Evolutionary conservation across 176 grass and related monocot genomes (phyloP).

Genomic region (Ampelocalamus luodianensis): DNA sequence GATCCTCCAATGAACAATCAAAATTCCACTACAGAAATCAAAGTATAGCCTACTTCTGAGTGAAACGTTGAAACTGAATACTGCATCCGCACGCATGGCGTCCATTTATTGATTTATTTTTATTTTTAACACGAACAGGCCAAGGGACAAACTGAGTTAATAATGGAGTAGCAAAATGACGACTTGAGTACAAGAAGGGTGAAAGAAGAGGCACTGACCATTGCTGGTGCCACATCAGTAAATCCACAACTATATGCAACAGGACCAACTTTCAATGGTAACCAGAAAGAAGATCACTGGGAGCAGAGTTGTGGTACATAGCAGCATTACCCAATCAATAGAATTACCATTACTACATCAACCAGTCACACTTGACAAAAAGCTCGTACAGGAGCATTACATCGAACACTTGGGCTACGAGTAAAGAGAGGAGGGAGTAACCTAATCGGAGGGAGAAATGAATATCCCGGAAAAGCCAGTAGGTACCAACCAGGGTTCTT

Average conservation of each 20-base stretch:
- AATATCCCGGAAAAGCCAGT: not conserved
- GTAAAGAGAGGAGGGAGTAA: not conserved
- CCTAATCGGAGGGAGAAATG: not conserved
- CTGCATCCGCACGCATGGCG: not conserved
- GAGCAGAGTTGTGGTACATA: not conserved
- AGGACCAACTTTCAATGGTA: not conserved
- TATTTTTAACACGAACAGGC: not conserved
- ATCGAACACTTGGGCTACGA: conserved; percentile 26
- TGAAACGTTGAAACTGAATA: not conserved
- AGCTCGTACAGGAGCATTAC: not conserved
- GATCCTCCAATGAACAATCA: not conserved
- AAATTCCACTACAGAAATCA: not conserved
- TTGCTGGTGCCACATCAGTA: not conserved
- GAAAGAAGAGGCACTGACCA: not conserved
- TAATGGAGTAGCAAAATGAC: not conserved
- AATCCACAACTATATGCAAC: not conserved
- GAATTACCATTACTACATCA: not conserved
- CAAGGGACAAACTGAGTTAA: not conserved
- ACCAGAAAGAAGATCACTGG: not conserved
- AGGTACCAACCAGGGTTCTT: conserved; percentile 58
- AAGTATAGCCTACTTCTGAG: not conserved
- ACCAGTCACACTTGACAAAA: not conserved
- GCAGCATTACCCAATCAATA: not conserved
- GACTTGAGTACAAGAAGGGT: not conserved
- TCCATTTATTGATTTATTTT: not conserved